Conservation (phyloP, 179 eudicot species). For the Beta corolliflora region DNA sequence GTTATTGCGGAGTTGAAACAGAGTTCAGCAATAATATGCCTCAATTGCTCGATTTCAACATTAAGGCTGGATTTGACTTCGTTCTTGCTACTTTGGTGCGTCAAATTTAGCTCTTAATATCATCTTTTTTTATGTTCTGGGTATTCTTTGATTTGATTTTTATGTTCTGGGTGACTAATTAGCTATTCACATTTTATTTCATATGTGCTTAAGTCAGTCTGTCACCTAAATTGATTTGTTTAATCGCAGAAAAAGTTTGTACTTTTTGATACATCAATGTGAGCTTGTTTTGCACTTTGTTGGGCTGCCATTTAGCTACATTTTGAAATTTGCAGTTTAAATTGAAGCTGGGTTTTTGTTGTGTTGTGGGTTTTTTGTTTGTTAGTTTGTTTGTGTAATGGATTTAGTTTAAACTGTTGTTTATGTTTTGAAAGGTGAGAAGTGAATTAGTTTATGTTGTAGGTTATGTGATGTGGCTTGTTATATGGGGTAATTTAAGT, state of each 20-base stretch:
- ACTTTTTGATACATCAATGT: background rate
- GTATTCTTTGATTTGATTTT: conserved; percentile 7
- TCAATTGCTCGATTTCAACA: conserved; percentile 57
- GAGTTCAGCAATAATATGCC: conserved; percentile 88
- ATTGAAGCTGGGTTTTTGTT: background rate
- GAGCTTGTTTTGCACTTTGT: conserved; percentile 8
- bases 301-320: conserved; percentile 28
- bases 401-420: background rate
- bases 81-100: conserved; percentile 75
- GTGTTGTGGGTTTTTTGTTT: no score
- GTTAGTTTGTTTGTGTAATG: background rate
- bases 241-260: background rate
- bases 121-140: background rate
- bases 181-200: conserved; percentile 41
- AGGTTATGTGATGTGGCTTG: no score
- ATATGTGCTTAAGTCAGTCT: conserved; percentile 43
- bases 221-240: conserved; percentile 38
- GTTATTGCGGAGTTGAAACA: conserved; percentile 93
- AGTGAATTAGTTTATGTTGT: no score
- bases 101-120: background rate
- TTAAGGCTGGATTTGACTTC: conserved; percentile 88
- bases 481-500: no score
- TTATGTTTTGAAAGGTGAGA: no score
- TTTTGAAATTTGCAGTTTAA: background rate
- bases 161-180: conserved; percentile 38